phyloP scores from a whole-genome alignment of 106 monocot genomes.

The Apostasia shenzhenica region DNA sequence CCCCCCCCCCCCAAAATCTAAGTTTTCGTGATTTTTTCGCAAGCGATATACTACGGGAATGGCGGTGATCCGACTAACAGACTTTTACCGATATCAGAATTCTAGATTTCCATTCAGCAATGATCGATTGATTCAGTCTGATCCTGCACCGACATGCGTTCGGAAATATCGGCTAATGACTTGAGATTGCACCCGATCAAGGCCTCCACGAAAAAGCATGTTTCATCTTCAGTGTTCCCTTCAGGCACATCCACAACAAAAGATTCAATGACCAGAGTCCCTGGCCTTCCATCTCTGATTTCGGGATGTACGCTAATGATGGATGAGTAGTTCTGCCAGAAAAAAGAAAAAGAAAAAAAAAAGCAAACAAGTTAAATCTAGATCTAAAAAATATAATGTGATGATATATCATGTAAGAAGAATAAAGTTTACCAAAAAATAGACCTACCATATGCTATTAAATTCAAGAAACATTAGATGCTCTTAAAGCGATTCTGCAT shows the following conservation, averaged over 20 bases:
- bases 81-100: too few species aligned
- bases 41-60: too few species aligned
- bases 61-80: too few species aligned
- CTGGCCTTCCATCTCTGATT: constrained; percentile 61
- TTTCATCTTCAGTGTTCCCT: constrained; percentile 88
- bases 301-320: constrained; percentile 73
- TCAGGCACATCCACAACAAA: constrained; percentile 87
- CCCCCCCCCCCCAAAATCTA: too few species aligned
- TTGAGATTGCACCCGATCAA: constrained; percentile 91
- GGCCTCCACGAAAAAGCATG: constrained; percentile 74
- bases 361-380: not conserved
- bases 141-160: constrained; percentile 57
- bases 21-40: too few species aligned
- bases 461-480: too few species aligned
- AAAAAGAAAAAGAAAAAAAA: not conserved
- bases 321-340: constrained; percentile 79
- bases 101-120: not conserved
- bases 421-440: too few species aligned
- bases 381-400: not conserved
- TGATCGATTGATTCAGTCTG: constrained; percentile 24
- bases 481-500: too few species aligned
- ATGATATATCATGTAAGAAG: not conserved
- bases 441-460: too few species aligned
- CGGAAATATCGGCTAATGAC: constrained; percentile 69
- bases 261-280: constrained; percentile 78